Base-by-base conservation (phyloP, 2,329 filamentous ascomycete species). In the Graphilbum sp. region DNA sequence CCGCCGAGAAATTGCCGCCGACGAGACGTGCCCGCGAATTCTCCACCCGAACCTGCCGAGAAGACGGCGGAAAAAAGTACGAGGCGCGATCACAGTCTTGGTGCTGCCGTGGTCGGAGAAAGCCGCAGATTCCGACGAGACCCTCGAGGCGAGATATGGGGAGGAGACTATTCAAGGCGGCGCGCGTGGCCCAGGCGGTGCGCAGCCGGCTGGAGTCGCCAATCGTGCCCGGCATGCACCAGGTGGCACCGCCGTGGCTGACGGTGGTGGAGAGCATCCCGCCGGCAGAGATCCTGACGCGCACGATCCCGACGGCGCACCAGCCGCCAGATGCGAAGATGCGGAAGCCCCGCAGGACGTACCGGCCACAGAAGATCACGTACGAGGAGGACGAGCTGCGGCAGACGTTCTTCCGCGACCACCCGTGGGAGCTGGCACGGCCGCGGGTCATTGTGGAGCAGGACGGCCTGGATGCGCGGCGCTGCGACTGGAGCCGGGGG, bases 341-440 rank as follows among this genome's bases (percentile, higher is more conserved):
- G 37, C 64, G 67, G 54, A 81, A 78, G 55, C 67, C 79, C 23
- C 85, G 75, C 58, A 74, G 76, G 48, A 62, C 94, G 49, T 96
- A 87, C 64, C 74, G 77, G 49, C 90, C 90, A 2, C 72, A 86
- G 46, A 61, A 65, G 41, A 77, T 98, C 45, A 63, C 62, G 38
- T 95, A 90, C 55, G 73, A 80, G 43, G 90, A 98, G 57, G 90
- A 98, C 59, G 59, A 63, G 43, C 66, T 98, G 51, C 78, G 90
- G 45, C 66, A 61, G 47, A 73, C 77, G 21, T 98, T 96, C 62
- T 98, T 83, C 64, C 75, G 69, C 52, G 88, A 98, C 57, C 90
- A 98, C 55, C 90, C 90, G 5, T 98, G 90, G 90, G 90, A 98
- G 60, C 63, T 98, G 52, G 90, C 90, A 16, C 71, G 88, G 45